Conservation (phyloP, 169 alveolate species). For the Miamiensis avidus region DNA sequence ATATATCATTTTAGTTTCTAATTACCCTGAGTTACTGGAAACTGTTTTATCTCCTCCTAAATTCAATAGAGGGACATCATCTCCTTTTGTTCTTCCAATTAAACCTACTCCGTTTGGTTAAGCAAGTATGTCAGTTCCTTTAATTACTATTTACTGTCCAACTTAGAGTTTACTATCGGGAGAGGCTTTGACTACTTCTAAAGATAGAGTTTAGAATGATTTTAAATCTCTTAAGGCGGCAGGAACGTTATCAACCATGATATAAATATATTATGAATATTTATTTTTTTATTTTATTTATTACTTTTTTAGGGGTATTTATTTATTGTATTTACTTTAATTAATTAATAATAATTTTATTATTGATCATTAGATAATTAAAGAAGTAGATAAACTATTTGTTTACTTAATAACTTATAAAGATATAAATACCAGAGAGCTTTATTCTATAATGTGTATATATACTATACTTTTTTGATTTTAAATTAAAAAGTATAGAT, state of each 20-base stretch:
- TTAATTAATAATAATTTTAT: too few relatives aligned
- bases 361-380: too few relatives aligned
- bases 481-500: too few relatives aligned
- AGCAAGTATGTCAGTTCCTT: neutral
- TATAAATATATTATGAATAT: too few relatives aligned
- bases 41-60: neutral
- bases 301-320: neutral
- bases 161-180: neutral
- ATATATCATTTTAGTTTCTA: neutral
- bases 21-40: neutral
- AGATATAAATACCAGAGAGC: too few relatives aligned
- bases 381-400: too few relatives aligned
- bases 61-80: neutral
- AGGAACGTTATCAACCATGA: neutral
- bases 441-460: too few relatives aligned
- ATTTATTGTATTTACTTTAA: neutral
- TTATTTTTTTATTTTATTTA: too few relatives aligned
- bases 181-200: neutral
- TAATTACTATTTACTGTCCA: neutral
- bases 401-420: too few relatives aligned
- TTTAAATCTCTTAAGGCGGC: neutral
- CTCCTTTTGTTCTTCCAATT: neutral
- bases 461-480: too few relatives aligned
- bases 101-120: neutral
- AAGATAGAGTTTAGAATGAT: neutral